Conservation (phyloP, 1,139 yeast genomes). For the Candida sojae region DNA sequence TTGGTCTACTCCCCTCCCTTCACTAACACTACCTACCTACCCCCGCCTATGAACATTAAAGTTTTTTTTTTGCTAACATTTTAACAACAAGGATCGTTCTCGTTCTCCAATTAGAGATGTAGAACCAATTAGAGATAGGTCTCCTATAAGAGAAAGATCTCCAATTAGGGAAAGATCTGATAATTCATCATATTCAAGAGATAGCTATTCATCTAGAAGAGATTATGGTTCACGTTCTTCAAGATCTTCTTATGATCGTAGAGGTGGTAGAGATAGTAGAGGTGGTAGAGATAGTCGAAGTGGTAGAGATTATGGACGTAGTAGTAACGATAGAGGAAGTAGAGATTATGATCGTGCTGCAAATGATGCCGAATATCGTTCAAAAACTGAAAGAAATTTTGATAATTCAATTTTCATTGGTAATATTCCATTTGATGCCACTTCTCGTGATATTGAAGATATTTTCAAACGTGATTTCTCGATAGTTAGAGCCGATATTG, state of each 20-base stretch:
- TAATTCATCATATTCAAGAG: constrained; percentile 22
- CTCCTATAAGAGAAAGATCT: constrained; percentile 20
- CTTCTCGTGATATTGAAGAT: constrained; percentile 59
- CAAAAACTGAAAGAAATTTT: constrained; percentile 62
- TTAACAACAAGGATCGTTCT: constrained; percentile 42
- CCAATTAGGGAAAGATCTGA: constrained; percentile 45
- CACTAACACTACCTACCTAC: too few species aligned
- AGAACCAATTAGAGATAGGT: constrained; percentile 5
- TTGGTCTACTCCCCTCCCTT: too few species aligned
- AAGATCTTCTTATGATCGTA: constrained; percentile 14
- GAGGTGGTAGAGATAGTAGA: constrained; percentile 26
- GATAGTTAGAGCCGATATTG: constrained; percentile 84
- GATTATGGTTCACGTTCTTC: constrained; percentile 17
- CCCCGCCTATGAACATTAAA: too few species aligned
- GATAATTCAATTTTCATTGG: constrained; percentile 73
- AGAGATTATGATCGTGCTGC: constrained; percentile 18
- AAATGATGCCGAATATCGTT: constrained; percentile 31
- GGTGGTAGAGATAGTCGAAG: constrained; percentile 27
- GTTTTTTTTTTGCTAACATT: constrained; percentile 20
- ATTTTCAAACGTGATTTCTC: constrained; percentile 65
- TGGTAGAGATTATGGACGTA: constrained; percentile 23
- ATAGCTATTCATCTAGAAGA: constrained; percentile 19
- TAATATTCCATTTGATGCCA: constrained; percentile 66
- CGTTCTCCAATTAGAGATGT: constrained; percentile 32
- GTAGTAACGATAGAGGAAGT: constrained; percentile 1